Evolutionary conservation across 2,329 filamentous ascomycete genomes (phyloP).

Genomic region (Trichophyton benhamiae): DNA sequence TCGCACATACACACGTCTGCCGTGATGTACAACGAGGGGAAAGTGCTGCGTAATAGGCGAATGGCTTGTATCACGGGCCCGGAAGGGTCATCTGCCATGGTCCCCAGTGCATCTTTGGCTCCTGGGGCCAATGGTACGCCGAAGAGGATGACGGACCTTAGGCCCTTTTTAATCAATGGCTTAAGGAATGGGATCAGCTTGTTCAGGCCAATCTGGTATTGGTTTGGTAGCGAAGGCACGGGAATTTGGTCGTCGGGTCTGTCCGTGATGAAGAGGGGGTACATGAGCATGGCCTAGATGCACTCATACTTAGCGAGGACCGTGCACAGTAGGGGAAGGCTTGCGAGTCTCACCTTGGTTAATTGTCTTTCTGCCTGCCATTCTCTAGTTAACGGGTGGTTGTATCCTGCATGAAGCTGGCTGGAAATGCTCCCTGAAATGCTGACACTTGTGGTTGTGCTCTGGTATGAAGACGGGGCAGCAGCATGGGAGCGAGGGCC

Average conservation of each 20-base stretch:
- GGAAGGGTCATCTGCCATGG: slow-evolving; percentile 79
- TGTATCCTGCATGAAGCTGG: slow-evolving; percentile 72
- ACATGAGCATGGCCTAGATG: slow-evolving; percentile 87
- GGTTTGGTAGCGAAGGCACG: slow-evolving; percentile 83
- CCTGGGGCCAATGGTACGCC: slow-evolving; percentile 74
- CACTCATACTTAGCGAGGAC: neutral
- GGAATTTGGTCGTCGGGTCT: slow-evolving; percentile 81
- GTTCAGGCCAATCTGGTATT: slow-evolving; percentile 78
- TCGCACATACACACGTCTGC: slow-evolving; percentile 95
- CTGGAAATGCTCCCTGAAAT: slow-evolving; percentile 59
- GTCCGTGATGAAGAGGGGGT: slow-evolving; percentile 92
- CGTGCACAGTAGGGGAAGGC: slow-evolving; percentile 5
- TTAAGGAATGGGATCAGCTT: slow-evolving; percentile 72
- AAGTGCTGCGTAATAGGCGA: slow-evolving; percentile 66
- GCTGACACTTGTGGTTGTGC: slow-evolving; percentile 39
- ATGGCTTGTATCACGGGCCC: slow-evolving; percentile 86
- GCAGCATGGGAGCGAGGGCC: slow-evolving; percentile 28
- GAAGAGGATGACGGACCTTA: slow-evolving; percentile 88
- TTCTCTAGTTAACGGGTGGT: slow-evolving; percentile 62
- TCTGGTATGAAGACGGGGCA: slow-evolving; percentile 34
- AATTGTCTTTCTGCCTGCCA: slow-evolving; percentile 79
- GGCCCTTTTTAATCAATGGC: slow-evolving; percentile 76
- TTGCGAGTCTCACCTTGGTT: slow-evolving; percentile 52
- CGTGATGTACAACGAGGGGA: slow-evolving; percentile 82
- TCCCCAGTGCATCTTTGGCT: slow-evolving; percentile 83